Percentiles rank a stretch among this genome's conserved stretches.
Conservation (phyloP, 2,329 filamentous ascomycete genomes). For the Botrytis paeoniae region DNA sequence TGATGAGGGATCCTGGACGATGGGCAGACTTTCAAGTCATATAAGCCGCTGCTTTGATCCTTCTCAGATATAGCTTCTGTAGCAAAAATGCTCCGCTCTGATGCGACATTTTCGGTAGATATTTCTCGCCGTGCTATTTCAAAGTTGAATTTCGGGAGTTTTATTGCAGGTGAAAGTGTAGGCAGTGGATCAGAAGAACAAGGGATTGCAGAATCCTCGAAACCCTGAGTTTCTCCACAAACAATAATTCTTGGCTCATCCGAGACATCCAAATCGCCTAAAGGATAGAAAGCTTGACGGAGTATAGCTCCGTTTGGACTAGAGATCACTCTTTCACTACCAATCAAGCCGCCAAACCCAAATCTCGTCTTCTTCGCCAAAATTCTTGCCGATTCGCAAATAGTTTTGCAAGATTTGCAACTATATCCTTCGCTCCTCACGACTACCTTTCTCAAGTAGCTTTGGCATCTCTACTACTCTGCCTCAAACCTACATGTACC, state of each 20-base stretch:
- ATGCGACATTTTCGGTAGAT: neutral
- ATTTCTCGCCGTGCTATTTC: neutral
- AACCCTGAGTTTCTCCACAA: neutral
- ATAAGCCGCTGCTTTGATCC: neutral
- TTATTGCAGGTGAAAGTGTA: neutral
- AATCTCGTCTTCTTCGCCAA: neutral
- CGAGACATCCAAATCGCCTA: neutral
- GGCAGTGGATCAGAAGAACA: too few species aligned
- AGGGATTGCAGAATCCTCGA: neutral
- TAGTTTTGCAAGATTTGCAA: neutral
- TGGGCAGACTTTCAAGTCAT: neutral
- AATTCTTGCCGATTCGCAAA: neutral
- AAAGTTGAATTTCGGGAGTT: neutral
- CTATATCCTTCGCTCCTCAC: neutral
- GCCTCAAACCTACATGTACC: neutral
- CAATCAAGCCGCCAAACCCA: neutral
- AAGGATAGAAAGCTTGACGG: neutral
- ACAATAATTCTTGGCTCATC: neutral
- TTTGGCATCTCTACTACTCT: conserved; percentile 5
- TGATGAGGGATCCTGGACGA: neutral
- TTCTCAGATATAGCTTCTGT: neutral
- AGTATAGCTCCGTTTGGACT: neutral
- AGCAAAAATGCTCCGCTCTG: neutral
- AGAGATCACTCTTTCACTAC: neutral
- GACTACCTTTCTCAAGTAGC: neutral